phyloP scores from a whole-genome alignment of 1,284 basidiomycete genomes.

The Polyporus tsugae region DNA sequence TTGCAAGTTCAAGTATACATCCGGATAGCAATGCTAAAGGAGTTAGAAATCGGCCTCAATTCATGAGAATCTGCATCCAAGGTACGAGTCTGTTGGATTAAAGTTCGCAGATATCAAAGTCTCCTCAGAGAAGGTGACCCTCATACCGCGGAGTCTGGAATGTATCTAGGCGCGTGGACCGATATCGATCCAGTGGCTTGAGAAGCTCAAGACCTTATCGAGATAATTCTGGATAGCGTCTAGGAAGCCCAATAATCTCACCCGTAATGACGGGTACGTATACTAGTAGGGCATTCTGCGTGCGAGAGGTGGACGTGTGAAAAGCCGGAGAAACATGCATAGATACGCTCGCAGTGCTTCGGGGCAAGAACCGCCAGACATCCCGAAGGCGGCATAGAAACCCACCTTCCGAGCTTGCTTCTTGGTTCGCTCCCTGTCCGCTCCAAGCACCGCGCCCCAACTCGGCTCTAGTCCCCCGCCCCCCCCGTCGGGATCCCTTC shows the following conservation, averaged over 20 bases:
- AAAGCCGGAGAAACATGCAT: neutral
- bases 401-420: neutral
- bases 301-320: neutral
- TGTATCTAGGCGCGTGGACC: too few species aligned
- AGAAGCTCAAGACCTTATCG: neutral
- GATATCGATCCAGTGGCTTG: too few species aligned
- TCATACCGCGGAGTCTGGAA: too few species aligned
- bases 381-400: neutral
- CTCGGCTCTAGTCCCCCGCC: neutral
- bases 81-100: neutral
- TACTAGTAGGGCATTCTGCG: neutral
- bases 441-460: neutral
- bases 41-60: neutral
- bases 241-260: neutral
- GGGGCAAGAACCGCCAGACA: neutral
- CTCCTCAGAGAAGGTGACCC: too few species aligned
- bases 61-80: neutral
- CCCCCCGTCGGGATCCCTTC: neutral
- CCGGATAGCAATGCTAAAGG: neutral
- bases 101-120: neutral
- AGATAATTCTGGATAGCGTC: neutral
- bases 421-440: neutral
- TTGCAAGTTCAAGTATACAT: neutral
- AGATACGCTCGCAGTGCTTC: neutral
- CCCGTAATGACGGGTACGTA: neutral